Conservation (phyloP, 805 yeast species). For the Cephaloascus fragrans region DNA sequence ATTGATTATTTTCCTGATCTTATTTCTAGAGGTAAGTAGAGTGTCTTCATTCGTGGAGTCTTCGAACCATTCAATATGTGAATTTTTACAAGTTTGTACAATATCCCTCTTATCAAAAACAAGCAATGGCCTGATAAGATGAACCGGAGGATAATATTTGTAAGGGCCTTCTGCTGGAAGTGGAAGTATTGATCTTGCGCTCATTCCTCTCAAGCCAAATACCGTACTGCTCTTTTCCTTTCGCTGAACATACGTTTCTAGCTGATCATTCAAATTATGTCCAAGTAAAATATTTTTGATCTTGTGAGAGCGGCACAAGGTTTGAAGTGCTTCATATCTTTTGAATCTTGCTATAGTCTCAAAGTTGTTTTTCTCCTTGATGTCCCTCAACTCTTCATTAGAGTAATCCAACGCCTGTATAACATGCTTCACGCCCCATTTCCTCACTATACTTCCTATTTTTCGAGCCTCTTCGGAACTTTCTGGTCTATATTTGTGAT, state of each 20-base stretch:
- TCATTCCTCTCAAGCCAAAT: slow-evolving; percentile 54
- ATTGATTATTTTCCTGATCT: no score
- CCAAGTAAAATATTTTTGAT: slow-evolving; percentile 42
- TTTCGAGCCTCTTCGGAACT: slow-evolving; percentile 39
- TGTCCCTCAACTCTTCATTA: slow-evolving; percentile 14
- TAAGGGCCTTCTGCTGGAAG: slow-evolving; percentile 10
- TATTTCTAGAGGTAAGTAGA: no score
- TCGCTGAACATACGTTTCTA: slow-evolving; percentile 59
- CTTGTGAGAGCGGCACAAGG: slow-evolving; percentile 23
- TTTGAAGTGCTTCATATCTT: slow-evolving; percentile 35
- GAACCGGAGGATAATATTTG: slow-evolving; percentile 7
- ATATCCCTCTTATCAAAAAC: slow-evolving; percentile 32
- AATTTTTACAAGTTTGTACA: slow-evolving; percentile 29
- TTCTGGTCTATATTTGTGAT: slow-evolving; percentile 46
- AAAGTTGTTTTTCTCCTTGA: slow-evolving; percentile 22
- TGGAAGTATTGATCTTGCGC: slow-evolving; percentile 16
- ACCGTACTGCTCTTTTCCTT: slow-evolving; percentile 27
- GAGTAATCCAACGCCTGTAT: slow-evolving; percentile 16
- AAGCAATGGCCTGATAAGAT: slow-evolving; percentile 44
- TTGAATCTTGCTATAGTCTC: slow-evolving; percentile 53
- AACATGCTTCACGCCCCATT: slow-evolving; percentile 16
- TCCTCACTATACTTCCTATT: slow-evolving; percentile 15
- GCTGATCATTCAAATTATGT: slow-evolving; percentile 64
- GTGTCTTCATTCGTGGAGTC: slow-evolving; percentile 56
- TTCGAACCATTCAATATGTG: slow-evolving; percentile 52